A percentile compares a stretch with the other conserved stretches of the same genome.
Conservation (phyloP, 208 protist genomes). For the Crithidia thermophila region DNA sequence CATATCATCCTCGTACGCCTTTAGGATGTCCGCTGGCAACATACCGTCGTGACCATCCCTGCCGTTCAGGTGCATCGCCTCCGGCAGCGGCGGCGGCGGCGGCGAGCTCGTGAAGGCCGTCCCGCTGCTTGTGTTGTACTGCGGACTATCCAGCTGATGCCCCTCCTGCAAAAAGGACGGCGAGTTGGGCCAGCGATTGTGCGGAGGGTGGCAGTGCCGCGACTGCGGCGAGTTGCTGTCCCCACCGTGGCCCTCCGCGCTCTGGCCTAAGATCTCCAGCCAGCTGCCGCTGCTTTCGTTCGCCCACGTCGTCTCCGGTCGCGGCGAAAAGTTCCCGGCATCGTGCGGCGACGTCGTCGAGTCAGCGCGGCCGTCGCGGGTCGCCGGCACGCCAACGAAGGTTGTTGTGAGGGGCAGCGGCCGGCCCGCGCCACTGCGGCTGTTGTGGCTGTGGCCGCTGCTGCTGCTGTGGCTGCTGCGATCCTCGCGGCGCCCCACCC, state of each 20-base stretch:
- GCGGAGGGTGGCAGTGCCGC: too few relatives aligned
- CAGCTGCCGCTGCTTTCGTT: slow-evolving; percentile 12
- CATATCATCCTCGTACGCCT: slow-evolving; percentile 19
- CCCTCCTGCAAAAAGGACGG: not conserved
- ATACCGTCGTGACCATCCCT: not conserved
- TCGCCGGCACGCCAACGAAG: too few relatives aligned
- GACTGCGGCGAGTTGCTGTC: not conserved
- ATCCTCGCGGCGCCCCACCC: too few relatives aligned
- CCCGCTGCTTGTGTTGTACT: not conserved
- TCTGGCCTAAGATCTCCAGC: slow-evolving; percentile 1
- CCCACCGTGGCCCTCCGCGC: too few relatives aligned
- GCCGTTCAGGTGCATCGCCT: not conserved
- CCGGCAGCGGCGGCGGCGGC: slow-evolving; percentile 2
- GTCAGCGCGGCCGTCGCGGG: not conserved
- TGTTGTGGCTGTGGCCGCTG: not conserved
- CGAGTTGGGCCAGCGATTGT: not conserved
- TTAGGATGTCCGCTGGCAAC: not conserved
- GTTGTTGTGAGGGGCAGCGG: not conserved
- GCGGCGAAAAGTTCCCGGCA: too few relatives aligned
- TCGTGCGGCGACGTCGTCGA: not conserved
- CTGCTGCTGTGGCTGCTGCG: not conserved
- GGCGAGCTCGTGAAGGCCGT: slow-evolving; percentile 1
- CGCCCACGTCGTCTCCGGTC: not conserved
- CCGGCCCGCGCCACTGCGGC: slow-evolving; percentile 8
- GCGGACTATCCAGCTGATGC: not conserved